Base-by-base conservation (phyloP, 345 rosid species). In the Lumnitzera racemosa region DNA sequence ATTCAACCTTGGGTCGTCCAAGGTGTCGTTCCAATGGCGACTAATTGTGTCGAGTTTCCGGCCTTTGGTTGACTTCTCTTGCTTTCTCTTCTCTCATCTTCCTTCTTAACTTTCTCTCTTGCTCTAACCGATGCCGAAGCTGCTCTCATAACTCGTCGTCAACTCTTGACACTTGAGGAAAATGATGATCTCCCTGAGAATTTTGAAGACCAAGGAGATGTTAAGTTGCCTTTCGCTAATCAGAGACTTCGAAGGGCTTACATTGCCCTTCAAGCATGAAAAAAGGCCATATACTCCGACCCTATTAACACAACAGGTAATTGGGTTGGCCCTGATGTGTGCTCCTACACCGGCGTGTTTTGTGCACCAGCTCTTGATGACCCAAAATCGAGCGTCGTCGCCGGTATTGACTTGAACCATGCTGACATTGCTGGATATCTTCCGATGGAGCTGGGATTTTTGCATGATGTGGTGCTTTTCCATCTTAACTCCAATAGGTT, bases 401-500 rank as follows among this genome's bases (percentile, higher is more conserved):
- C 87, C 0, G 91, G 96, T 0, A 47, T 91, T 4, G 98, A 91
- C 63, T 71, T 91, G 11, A 91, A 91, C 47, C 72, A 74, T 10
- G 95, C 88, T 2, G 98, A 91, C 72, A 84, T 91, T 15, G 98
- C 96, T 0, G 98, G 90, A 5, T 80, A 83, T 70, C 73, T 91
- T 52, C 96, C 98, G 0, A 73, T 57, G 1, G 96, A 90, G 70
- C 43, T 90, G 61, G 92, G 90, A 55, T 65, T 81, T 24, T 23
- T 88, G 78, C 75, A 84, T 0, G 98, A 91, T 24, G 17, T 74
- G 1, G 90, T 87, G 0, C 59, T 91, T 62, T 74, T 91, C 58
- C 98, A 91, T 59, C 41, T 91, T 15, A 91, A 88, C 64, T 74
- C 91, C 0, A 91, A 91, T 73, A 61, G 96, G 24, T 86, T 88